Percentiles rank a stretch among this genome's conserved stretches.
These are phyloP conservation scores for Babesia bovis DNA, from an alignment of 169 alveolate genomes.

Conservation along the genomic window DNA sequence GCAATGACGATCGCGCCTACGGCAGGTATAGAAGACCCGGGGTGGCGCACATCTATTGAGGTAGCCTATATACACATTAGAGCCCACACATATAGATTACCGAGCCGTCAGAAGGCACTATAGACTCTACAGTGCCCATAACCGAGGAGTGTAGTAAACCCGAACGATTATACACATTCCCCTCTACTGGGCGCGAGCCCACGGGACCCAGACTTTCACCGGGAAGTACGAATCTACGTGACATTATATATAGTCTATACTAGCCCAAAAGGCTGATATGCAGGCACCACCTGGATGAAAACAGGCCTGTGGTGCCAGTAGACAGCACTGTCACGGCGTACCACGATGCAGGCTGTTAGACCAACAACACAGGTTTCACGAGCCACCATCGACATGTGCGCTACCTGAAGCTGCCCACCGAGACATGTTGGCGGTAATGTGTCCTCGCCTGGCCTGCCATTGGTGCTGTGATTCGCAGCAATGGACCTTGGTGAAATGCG, in stretches of 20 bases:
- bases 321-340: constrained; percentile 4
- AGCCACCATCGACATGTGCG: constrained; percentile 5
- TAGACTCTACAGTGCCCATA: constrained; percentile 28
- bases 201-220: constrained; percentile 41
- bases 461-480: background rate
- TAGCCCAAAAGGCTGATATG: background rate
- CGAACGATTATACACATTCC: constrained; percentile 42
- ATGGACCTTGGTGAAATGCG: background rate
- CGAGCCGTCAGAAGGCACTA: background rate
- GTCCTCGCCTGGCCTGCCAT: background rate
- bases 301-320: constrained; percentile 44
- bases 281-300: constrained; percentile 22
- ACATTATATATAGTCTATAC: background rate
- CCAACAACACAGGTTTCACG: constrained; percentile 15
- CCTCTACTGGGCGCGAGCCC: constrained; percentile 1
- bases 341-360: constrained; percentile 29
- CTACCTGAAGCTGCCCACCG: constrained; percentile 13
- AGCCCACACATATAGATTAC: background rate
- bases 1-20: constrained; percentile 65
- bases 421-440: background rate
- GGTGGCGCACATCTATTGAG: background rate
- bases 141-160: constrained; percentile 39
- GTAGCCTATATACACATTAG: background rate
- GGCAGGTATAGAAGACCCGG: constrained; percentile 19
- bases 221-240: constrained; percentile 28